Conservation (phyloP, 176 grass and related monocot species). For the Oryza meridionalis region DNA sequence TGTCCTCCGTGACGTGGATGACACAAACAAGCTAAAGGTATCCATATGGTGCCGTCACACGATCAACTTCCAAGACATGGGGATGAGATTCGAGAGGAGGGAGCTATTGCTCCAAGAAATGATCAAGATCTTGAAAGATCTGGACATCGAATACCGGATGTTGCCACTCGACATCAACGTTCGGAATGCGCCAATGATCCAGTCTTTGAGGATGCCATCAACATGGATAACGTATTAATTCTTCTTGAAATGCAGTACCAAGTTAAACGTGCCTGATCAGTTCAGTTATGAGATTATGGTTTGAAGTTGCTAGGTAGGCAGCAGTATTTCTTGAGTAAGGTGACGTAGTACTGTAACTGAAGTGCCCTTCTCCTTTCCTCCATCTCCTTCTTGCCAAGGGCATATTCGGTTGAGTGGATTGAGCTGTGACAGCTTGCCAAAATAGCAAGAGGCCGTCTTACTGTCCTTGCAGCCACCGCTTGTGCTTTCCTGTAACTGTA, state of each 20-base stretch:
- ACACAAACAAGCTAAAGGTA: conserved; percentile 70
- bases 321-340: not conserved
- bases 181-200: conserved; percentile 54
- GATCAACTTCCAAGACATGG: conserved; percentile 95
- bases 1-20: conserved; percentile 77
- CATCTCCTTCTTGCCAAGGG: not conserved
- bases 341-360: not conserved
- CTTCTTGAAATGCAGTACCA: conserved; percentile 24
- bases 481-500: conserved; percentile 17
- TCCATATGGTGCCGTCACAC: conserved; percentile 91
- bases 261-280: not conserved
- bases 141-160: conserved; percentile 90
- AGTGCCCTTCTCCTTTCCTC: not conserved
- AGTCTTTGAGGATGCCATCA: conserved; percentile 65
- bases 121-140: conserved; percentile 77
- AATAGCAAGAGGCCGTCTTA: not conserved
- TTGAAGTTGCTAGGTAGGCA: conserved; percentile 2
- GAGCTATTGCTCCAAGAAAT: conserved; percentile 86
- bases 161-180: conserved; percentile 79
- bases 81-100: conserved; percentile 67
- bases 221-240: conserved; percentile 51
- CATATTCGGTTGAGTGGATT: conserved; percentile 13
- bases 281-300: not conserved
- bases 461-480: conserved; percentile 18
- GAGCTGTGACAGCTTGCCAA: conserved; percentile 36